Evolutionary conservation across 768 basidiomycete species (phyloP).

Genomic region (Leccinum longicurvipes): DNA sequence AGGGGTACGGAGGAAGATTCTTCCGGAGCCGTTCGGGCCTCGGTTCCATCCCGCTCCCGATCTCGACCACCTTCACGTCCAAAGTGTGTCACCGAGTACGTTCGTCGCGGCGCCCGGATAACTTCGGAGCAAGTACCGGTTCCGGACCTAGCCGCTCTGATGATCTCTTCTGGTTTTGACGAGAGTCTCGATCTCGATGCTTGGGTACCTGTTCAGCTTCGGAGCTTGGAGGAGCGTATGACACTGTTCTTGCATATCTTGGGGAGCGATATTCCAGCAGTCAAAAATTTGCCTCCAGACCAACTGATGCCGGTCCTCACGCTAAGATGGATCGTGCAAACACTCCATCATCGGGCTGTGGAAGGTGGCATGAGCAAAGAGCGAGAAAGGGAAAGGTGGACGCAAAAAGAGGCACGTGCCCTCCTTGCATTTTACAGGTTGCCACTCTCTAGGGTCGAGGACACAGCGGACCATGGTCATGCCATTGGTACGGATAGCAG

Average conservation of each 20-base stretch:
- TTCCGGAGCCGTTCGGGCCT: constrained; percentile 25
- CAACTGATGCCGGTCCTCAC: constrained; percentile 51
- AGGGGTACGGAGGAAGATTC: constrained; percentile 38
- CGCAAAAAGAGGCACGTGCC: constrained; percentile 53
- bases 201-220: constrained; percentile 46
- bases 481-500: constrained; percentile 14
- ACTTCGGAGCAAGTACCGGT: constrained; percentile 56
- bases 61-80: constrained; percentile 13
- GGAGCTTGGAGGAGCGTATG: constrained; percentile 48
- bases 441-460: neutral
- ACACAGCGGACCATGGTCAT: constrained; percentile 16
- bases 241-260: constrained; percentile 54
- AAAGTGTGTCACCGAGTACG: constrained; percentile 49
- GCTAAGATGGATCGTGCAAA: constrained; percentile 59
- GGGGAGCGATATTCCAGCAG: constrained; percentile 46
- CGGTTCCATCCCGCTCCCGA: constrained; percentile 34
- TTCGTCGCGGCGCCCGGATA: constrained; percentile 67
- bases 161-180: constrained; percentile 37
- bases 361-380: constrained; percentile 50
- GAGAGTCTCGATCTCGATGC: constrained; percentile 19
- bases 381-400: constrained; percentile 71
- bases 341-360: constrained; percentile 47
- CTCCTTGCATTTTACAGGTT: constrained; percentile 51
- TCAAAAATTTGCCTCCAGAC: constrained; percentile 47
- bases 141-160: constrained; percentile 44